These are phyloP conservation scores for Gracilaria gracilis DNA, from an alignment of 23 red algal species.

Conservation along the genomic window DNA sequence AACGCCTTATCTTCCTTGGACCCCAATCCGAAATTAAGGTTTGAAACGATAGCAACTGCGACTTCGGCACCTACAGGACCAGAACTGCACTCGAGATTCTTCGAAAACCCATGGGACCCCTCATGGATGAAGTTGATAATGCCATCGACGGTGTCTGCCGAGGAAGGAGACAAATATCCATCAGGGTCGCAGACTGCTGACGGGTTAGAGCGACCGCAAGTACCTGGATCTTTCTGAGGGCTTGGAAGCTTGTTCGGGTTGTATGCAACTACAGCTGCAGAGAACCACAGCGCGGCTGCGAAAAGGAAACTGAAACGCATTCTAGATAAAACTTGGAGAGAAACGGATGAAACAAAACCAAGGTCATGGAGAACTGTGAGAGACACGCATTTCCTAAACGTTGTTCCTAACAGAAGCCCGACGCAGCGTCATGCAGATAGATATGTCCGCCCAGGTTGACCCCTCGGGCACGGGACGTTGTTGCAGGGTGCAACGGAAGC, in stretches of 20 bases:
- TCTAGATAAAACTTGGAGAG: background rate
- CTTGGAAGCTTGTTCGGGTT: conserved; percentile 44
- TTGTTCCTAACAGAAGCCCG: no score
- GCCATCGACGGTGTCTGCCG: conserved; percentile 65
- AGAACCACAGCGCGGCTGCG: background rate
- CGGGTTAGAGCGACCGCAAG: conserved; percentile 43
- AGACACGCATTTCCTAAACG: no score
- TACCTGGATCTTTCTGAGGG: conserved; percentile 50
- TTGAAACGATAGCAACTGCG: conserved; percentile 64
- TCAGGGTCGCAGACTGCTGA: conserved; percentile 81
- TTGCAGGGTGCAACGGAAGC: background rate
- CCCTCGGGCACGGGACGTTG: no score
- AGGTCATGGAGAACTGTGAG: background rate
- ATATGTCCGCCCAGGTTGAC: no score
- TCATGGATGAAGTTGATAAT: conserved; percentile 68
- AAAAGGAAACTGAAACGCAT: background rate
- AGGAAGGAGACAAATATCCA: conserved; percentile 50
- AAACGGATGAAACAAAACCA: background rate
- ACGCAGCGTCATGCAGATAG: no score
- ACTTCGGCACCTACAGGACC: conserved; percentile 44
- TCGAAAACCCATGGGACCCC: conserved; percentile 42
- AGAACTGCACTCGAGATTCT: conserved; percentile 9
- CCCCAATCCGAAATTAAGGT: background rate
- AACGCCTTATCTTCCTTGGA: conserved; percentile 32
- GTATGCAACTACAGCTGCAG: background rate